Evolutionary conservation across 192 early-diverging fungal genomes (phyloP), one percentile per base, ranked within the genome.

Genomic region (Rhizophagus clarus): DNA sequence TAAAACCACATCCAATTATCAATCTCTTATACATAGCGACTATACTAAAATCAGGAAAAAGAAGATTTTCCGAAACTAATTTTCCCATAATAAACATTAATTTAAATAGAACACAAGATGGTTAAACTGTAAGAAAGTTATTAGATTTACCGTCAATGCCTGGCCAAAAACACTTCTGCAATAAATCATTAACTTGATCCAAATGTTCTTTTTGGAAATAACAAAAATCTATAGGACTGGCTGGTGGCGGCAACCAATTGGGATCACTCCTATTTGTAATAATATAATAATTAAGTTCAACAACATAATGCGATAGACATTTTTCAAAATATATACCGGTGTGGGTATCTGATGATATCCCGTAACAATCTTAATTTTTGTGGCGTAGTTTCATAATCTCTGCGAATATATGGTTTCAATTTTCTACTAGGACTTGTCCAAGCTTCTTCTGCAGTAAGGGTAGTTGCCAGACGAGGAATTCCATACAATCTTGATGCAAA

Each of bases 1-100:
- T 94, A 78, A 98, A 95, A 4, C 93, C 96, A 86, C 95, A 97
- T 4, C 95, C 96, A 67, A 97, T 87, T 0, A 96, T 93, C 15
- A 91, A 81, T 29, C 92, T 88, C 69, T 88, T 90, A 85, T 97
- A 95, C 26, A 97, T 81, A 4, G 93, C 94, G 4, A 98, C 90
- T 1, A 98, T 85, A 60, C 93, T 93, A 83, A 92, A 96, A 80
- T 97, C 96, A 0, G 96, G 96, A 60, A 87, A 93, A 47, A 87
- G 83, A 28, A 98, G 84, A 40, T 92, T 90, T 81, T 98, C 96
- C 26, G 92, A 92, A 76, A 97, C 93, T 92, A 72, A 26, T n/a
- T 22, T 56, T 22, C 51, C 15, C 11, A 31, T 12, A 29, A 17
- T 22, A 51, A 8, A 26, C 61, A n/a, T 45, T 20, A 29, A 75